Base-by-base conservation (phyloP, 495 filamentous ascomycete genomes). In the Eremomyces bilateralis region DNA sequence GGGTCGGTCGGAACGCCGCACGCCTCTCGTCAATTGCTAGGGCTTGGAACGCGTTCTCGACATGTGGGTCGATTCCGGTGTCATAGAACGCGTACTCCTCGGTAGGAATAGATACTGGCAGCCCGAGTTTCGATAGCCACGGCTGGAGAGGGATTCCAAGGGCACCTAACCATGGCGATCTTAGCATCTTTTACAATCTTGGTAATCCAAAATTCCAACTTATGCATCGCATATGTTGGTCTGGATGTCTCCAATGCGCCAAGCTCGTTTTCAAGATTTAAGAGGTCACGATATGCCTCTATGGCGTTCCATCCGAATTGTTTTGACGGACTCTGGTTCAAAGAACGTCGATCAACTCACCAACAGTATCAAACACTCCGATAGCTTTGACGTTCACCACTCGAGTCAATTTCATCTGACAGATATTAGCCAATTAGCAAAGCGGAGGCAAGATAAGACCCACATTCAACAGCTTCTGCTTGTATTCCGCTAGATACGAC, bases 321-420 rank as follows among this genome's bases (percentile, higher is more conserved):
- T n/a, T n/a, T n/a, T n/a, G n/a, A n/a, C n/a, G n/a, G n/a, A n/a
- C n/a, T n/a, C n/a, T n/a, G n/a, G n/a, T n/a, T n/a, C n/a, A n/a
- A n/a, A n/a, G n/a, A n/a, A n/a, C n/a, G n/a, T n/a, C n/a, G n/a
- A n/a, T n/a, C 2, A 50, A 40, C 24, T 37, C 29, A 13, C 63
- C 69, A 4, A 75, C 70, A 0, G 69, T 74, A 42, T 74, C 69
- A 52, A 54, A 74, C 3, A 72, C 67, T 13, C 60, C 69, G 20
- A 73, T 56, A 2, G 61, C 53, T 37, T 63, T 57, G 39, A 76
- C 57, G 4, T 39, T 42, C 12, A 46, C 37, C 28, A 31, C 44
- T 46, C 15, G n/a, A 32, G 21, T n/a, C 13, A 12, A 11, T 37
- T 20, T 15, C n/a, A 36, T 3, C 15, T 38, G 4, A 21, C 21